Base-by-base conservation (phyloP, 495 filamentous ascomycete genomes). In the Aspergillus steynii region DNA sequence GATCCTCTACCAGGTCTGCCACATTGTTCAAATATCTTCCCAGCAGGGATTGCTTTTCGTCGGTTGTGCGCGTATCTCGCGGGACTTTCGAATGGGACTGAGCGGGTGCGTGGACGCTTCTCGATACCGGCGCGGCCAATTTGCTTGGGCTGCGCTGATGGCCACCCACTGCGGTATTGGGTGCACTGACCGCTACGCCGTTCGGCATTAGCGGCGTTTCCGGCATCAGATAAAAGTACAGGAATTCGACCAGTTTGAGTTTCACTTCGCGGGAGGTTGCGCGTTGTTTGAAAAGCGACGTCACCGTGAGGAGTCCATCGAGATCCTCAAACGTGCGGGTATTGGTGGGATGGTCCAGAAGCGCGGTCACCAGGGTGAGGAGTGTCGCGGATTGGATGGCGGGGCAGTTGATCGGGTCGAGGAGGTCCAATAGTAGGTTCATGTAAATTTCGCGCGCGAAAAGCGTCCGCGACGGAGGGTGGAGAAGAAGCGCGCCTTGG, bases 201-300 rank as follows among this genome's bases (percentile, higher is more conserved):
- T 67, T 47, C 14, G 68, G 64, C 0, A 81, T 78, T 25, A 83
- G 82, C 1, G 90, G 86, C 1, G 83, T 86, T 74, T 98, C 95
- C 31, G 93, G 92, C 88, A 97, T 97, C 53, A 99, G 86, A 74
- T 98, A 99, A 75, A 97, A 97, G 76, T 98, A 96, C 5, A 99
- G 77, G 71, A 99, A 97, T 69, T 99, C 95, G 60, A 97, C 87
- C 9, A 96, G 83, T 67, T 93, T 92, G 65, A 96, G 85, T 73
- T 96, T 97, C 59, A 99, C 94, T 63, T 93, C 91, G 57, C 91
- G 84, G 14, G 85, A 85, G 4, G 93, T 97, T 65, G 85, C 83
- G 42, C 90, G 86, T 61, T 83, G 86, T 72, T 96, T 96, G 83
- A 97, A 97, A 6, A 98, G 82, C 7, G 90, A 93, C 27, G 94